Conservation (phyloP, 495 filamentous ascomycete species). For the Lophiostoma macrostomum region DNA sequence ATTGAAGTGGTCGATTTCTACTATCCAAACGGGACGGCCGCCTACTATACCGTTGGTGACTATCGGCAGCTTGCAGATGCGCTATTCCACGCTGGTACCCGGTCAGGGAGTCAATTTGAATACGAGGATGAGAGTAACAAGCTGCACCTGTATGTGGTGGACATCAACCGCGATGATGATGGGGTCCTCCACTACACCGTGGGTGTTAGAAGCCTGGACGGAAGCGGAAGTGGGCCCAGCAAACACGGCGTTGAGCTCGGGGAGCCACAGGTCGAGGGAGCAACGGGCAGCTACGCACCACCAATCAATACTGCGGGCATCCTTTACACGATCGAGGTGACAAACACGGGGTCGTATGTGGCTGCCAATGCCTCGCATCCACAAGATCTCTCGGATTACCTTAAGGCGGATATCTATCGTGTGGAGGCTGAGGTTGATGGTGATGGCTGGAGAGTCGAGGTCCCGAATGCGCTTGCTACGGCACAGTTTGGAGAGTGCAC, state of each 20-base stretch:
- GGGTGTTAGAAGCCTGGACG: constrained; percentile 39
- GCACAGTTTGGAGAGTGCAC: constrained; percentile 33
- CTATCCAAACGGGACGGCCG: constrained; percentile 20
- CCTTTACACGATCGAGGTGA: constrained; percentile 39
- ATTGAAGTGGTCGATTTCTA: constrained; percentile 24
- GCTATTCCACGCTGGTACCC: constrained; percentile 45
- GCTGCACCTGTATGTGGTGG: constrained; percentile 43
- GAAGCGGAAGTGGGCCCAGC: constrained; percentile 33
- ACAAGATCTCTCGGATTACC: constrained; percentile 30
- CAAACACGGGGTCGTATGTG: constrained; percentile 36
- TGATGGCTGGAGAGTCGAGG: constrained; percentile 41
- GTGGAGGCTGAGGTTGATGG: constrained; percentile 36
- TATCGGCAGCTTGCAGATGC: constrained; percentile 46
- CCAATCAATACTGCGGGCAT: constrained; percentile 29
- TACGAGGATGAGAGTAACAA: constrained; percentile 41
- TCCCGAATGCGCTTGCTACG: constrained; percentile 39
- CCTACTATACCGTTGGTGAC: constrained; percentile 39
- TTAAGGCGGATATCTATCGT: constrained; percentile 19
- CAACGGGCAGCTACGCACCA: constrained; percentile 21
- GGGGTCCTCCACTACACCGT: constrained; percentile 44
- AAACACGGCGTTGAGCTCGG: constrained; percentile 36
- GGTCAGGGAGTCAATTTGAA: constrained; percentile 43
- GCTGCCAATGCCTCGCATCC: constrained; percentile 30
- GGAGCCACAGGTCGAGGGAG: constrained; percentile 27
- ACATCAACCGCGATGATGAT: constrained; percentile 36